Base-by-base conservation (phyloP, 1,284 basidiomycete species). In the Xanthoconium separans region DNA sequence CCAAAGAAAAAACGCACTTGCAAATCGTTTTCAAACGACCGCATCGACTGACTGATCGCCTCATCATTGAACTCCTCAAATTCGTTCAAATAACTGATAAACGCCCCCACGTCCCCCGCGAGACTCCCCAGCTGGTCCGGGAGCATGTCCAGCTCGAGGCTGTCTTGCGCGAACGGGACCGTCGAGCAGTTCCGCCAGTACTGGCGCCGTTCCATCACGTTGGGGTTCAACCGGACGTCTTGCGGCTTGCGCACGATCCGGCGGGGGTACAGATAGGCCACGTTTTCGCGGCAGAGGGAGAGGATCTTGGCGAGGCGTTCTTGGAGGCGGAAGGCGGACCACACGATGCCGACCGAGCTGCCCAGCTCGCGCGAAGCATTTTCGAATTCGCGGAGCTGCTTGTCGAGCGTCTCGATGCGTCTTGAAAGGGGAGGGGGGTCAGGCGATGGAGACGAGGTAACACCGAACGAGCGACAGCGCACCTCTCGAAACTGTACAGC, bases 41-140 rank as follows among this genome's bases (percentile, higher is more conserved):
- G 58, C 60, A 82, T 78, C 1, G 80, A 79, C 22, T 75, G 70
- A 57, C 77, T 80, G 12, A 83, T 75, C 3, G 75, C 77, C 48
- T 82, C 79, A 31, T 83, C 80, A 29, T 76, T 78, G 30, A 82
- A 81, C 59, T 79, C 80, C 3, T 80, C 79, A 45, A 82, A 83
- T 50, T 80, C 77, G 54, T 78, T 81, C 47, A 83, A 60, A 55
- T 75, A 78, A 43, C 74, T 74, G 13, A 81, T 63, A 54, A 83
- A 83, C 0, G 75, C 73, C 15, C 67, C 73, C 5, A 83, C 73
- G 51, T 82, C 80, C 18, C 65, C 59, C 3, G 81, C 78, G 12
- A 83, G 72, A 34, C 67, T 61, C 52, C 73, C 70, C 34, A 82
- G 58, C 64, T 83, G 68, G 9, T 47, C n/a, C 8, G 60, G 70